A percentile compares a stretch with the other conserved stretches of the same genome.
Evolutionary conservation across 2,329 filamentous ascomycete genomes (phyloP).

Genomic region (Chaetomiaceae sp.): DNA sequence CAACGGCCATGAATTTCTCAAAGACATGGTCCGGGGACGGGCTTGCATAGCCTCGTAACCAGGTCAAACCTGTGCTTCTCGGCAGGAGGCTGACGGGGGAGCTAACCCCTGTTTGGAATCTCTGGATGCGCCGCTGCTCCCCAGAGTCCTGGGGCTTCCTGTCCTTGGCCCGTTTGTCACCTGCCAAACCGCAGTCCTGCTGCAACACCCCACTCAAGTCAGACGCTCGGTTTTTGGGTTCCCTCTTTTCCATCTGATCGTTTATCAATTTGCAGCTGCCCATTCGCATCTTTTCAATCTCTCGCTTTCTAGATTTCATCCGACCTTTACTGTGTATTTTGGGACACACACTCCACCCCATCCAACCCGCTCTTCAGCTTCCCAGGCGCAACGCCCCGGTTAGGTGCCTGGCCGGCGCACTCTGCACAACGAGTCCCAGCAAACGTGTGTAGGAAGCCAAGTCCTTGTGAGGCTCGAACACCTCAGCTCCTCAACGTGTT

Average conservation of each 20-base stretch:
- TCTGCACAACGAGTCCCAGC: conserved; percentile 7
- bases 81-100: conserved; percentile 15
- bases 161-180: conserved; percentile 8
- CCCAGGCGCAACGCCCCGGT: background rate
- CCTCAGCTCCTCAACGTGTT: conserved; percentile 28
- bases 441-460: conserved; percentile 20
- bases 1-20: background rate
- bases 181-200: conserved; percentile 10
- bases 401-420: conserved; percentile 4
- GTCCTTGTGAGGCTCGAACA: conserved; percentile 27
- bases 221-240: conserved; percentile 3
- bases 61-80: background rate
- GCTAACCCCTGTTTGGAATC: conserved; percentile 17
- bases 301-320: conserved; percentile 4
- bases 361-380: background rate
- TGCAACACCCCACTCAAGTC: conserved; percentile 1
- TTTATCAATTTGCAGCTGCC: background rate
- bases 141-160: conserved; percentile 11
- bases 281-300: background rate
- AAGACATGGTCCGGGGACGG: background rate
- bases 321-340: background rate
- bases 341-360: background rate
- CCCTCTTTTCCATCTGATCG: conserved; percentile 16
- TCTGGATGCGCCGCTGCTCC: background rate
- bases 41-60: conserved; percentile 19